These are phyloP conservation scores for Zanthoxylum bungeanum DNA, from an alignment of 345 rosid species.

Conservation along the genomic window DNA sequence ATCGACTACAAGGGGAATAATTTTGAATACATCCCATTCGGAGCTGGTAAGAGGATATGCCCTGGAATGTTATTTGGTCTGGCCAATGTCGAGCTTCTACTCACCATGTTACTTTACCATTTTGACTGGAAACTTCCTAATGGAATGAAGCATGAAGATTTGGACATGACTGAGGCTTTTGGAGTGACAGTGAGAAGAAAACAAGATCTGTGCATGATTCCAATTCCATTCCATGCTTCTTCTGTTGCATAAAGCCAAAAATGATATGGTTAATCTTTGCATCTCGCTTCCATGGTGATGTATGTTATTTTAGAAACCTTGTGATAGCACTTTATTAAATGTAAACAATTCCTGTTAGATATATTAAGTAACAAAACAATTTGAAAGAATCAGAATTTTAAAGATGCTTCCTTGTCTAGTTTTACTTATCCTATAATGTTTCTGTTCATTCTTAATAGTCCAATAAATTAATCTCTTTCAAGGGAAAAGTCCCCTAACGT, in stretches of 20 bases:
- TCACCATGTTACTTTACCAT: constrained; percentile 17
- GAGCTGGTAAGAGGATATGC: constrained; percentile 32
- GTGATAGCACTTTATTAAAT: background rate
- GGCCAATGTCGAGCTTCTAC: constrained; percentile 12
- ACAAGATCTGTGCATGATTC: constrained; percentile 10
- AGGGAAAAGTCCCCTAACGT: no score
- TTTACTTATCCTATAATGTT: no score
- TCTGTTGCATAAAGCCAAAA: background rate
- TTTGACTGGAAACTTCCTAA: constrained; percentile 28
- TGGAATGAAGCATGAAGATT: constrained; percentile 5
- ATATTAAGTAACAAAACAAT: no score
- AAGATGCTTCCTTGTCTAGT: no score
- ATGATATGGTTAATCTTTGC: background rate
- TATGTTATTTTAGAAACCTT: background rate
- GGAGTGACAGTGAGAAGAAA: constrained; percentile 2
- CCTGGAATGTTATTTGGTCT: constrained; percentile 15
- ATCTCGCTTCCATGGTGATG: background rate
- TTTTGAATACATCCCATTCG: constrained; percentile 25
- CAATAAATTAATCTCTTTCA: no score
- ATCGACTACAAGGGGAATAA: constrained; percentile 18
- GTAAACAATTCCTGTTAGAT: background rate
- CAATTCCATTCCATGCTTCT: constrained; percentile 1
- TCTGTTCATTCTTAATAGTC: no score
- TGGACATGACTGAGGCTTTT: constrained; percentile 23
- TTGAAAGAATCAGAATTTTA: no score